Evolutionary conservation across 345 rosid species (phyloP), one percentile per base, ranked within the genome.

Genomic region (Pistacia integerrima): DNA sequence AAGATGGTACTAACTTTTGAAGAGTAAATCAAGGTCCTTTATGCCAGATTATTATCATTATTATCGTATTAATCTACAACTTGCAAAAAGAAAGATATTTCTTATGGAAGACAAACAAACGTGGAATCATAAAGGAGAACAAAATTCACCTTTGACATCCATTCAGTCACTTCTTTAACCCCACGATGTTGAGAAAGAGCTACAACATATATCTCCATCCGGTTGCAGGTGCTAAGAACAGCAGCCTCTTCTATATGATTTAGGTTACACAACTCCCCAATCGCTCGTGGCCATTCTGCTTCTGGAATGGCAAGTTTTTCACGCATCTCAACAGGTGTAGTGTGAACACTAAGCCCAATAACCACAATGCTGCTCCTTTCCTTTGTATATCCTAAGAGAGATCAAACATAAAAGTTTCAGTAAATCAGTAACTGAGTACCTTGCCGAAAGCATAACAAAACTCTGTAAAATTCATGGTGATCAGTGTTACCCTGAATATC

Each of bases 181-280:
- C 97, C 93, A 71, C 97, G 94, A 54, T 88, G 90, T 84, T 90
- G 97, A 63, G 97, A 91, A 1, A 91, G 78, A 58, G 92, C 97
- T 46, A 90, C 86, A 48, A 90, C 89, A 79, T 91, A 91, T 22
- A 90, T 88, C 88, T 91, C 97, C 88, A 88, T 91, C 70, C 94
- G 84, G 86, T 91, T 91, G 72, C 94, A 91, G 20, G 97, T 91
- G 82, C 97, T 91, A 64, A 91, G 97, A 10, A 91, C 92, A 67
- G 97, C 92, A 71, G 93, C 94, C 82, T 90, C 94, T 76, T 90
- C 92, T 13, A 96, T 93, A 73, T 96, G 99, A 84, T 96, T 96
- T 85, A 96, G 88, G 74, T 77, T 78, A 58, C 98, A 96, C 14
- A 93, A 82, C 78, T 93, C 98, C 35, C 76, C 93, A n/a, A 90